Base-by-base conservation (phyloP, 306 rosid species). In the Lagenaria siceraria region DNA sequence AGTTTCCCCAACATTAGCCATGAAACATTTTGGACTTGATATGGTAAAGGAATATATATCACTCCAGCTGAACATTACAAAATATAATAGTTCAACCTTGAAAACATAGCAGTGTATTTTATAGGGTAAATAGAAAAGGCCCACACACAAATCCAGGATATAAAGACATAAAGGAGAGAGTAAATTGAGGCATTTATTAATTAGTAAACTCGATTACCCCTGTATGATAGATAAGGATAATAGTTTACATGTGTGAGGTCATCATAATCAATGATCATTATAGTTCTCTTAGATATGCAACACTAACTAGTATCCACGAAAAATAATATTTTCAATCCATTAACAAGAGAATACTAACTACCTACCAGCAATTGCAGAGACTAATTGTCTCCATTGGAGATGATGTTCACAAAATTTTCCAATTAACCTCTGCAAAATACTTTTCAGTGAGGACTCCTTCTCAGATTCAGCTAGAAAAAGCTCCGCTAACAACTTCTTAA, bases 351-450 rank as follows among this genome's bases (percentile, higher is more conserved):
- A 61, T 49, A 82, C 66, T 22, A 58, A 33, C 46, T 42, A 58
- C 61, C 79, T 86, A 89, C 99, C 97, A 79, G 99, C 93, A 80
- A 89, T 89, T 49, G 88, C 81, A 84, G 96, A 88, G 76, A 89
- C 96, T 81, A 92, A 83, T 75, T 89, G 92, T 79, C 92, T 95
- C 99, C 97, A 92, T 78, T 83, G 86, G 29, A 83, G 81, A 78
- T 86, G 93, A 86, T 89, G 91, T 85, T 90, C 90, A 35, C 97
- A 84, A 82, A 92, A 95, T 40, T 81, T 87, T 79, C 90, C 86
- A 78, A 90, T 84, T 74, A 92, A 82, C 79, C 98, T 95, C 82
- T 90, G 93, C 80, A 95, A 74, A 77, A 91, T 90, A 86, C 81
- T 90, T 87, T 84, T 95, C 75, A 95, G 83, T 40, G 84, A 81